Conservation (phyloP, 2,329 filamentous ascomycete genomes). For the Fusarium nurragi region DNA sequence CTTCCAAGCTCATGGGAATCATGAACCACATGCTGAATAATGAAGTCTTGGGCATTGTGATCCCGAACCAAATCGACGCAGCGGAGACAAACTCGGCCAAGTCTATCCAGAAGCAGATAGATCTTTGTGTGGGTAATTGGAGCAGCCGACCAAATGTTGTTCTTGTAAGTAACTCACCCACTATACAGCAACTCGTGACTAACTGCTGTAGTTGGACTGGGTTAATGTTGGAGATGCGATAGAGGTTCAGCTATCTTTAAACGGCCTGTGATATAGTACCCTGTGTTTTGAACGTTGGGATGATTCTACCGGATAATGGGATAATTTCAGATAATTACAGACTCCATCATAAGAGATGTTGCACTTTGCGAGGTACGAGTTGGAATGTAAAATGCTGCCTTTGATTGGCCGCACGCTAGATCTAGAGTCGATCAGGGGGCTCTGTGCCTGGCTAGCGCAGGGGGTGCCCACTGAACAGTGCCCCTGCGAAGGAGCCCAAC, state of each 20-base stretch:
- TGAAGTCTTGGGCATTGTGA: constrained; percentile 40
- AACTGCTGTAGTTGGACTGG: constrained; percentile 52
- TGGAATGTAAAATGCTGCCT: constrained; percentile 15
- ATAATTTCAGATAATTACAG: too few species aligned
- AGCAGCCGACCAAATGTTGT: constrained; percentile 42
- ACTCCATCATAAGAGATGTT: neutral
- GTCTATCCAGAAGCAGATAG: constrained; percentile 42
- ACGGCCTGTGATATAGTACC: constrained; percentile 44
- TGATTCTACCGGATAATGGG: too few species aligned
- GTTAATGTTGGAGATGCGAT: constrained; percentile 54
- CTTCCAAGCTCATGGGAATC: constrained; percentile 42
- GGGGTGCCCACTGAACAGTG: constrained; percentile 1
- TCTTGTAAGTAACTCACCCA: constrained; percentile 38
- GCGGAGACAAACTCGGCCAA: constrained; percentile 49
- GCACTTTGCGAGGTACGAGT: too few species aligned
- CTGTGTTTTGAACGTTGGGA: neutral
- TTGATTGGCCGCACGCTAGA: constrained; percentile 15
- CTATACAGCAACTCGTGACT: neutral
- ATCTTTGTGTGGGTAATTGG: constrained; percentile 37
- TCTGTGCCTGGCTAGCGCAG: constrained; percentile 30
- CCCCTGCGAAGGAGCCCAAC: neutral
- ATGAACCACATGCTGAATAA: constrained; percentile 47
- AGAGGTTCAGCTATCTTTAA: constrained; percentile 51
- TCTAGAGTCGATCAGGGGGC: constrained; percentile 5
- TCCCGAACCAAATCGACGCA: constrained; percentile 48